Evolutionary conservation across 140 eudicot species (phyloP), one percentile per base, ranked within the genome.

Genomic region (Artemisia princeps): DNA sequence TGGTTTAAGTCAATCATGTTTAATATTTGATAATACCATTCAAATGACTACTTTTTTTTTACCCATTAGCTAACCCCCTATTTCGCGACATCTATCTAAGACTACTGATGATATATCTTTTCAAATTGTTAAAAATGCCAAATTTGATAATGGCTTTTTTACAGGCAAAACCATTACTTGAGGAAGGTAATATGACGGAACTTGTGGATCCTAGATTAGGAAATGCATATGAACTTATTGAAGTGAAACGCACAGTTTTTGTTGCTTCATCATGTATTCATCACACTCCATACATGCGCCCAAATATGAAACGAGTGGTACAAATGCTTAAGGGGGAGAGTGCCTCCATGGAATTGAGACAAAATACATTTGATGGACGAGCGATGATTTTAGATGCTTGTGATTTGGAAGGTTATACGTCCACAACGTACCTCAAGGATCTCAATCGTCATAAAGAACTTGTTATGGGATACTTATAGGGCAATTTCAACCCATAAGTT

Each of bases 391-490:
- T 78, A 22, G 94, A 92, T 22, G 88, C 84, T 5, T 80, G 89
- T 59, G 90, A 86, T 67, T 55, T 86, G 72, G 96, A 92, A 7
- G 94, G 79, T 15, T 92, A 92, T 73, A 82, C 80, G 60, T 22
- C 76, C 5, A 77, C 95, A 4, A 76, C 84, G 3, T 88, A 92
- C 78, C 90, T 85, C 17, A 84, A 84, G 62, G 96, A 88, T 72
- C 88, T 92, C 24, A 69, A 86, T 76, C 99, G 99, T 10, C 99
- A 92, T 19, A 82, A 62, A 83, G 86, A 92, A 77, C 94, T 92
- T 9, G 83, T 84, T 10, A 84, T 92, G 95, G 96, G 86, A 78
- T 88, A 89, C 30, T 2, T 26, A 26, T 26, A 26, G 30, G 30
- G 30, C 30, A 26, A 3, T 26, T 3, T 26, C 30, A 1, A 26